Base-by-base conservation (phyloP, 2,329 filamentous ascomycete genomes). In the Fusarium sp. region DNA sequence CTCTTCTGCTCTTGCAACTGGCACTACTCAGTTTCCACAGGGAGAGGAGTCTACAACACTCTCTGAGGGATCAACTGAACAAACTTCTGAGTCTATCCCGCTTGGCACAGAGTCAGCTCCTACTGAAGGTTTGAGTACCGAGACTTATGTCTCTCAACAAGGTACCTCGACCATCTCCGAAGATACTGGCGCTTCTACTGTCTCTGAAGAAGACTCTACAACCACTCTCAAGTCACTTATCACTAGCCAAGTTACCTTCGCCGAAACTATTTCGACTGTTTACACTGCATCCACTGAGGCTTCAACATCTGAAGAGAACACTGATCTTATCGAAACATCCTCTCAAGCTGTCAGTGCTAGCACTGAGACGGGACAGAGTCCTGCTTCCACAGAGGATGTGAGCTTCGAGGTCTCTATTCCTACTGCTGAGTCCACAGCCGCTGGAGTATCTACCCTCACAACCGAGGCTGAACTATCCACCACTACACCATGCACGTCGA, bases 1-100 rank as follows among this genome's bases (percentile, higher is more conserved):
- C 25, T 75, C 75, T 8, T 74, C 63, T 18, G 75, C 73, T 31
- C 41, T 68, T 20, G 62, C 63, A 27, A 41, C 50, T n/a, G 68
- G 57, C 9, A 69, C 67, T 14, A 71, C 55, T 20, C 38, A 47
- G 7, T 36, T 31, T 5, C 50, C 70, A 0, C 61, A 62, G 29
- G 47, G 50, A 4, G 49, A 45, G 13, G 47, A 15, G 4, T 58
- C 54, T 18, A 63, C 68, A 8, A 55, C 29, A 8, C 39, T 45
- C 25, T 36, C 62, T 14, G 36, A 31, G 14, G 29, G 18, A 7
- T 25, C 47, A 2, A 52, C 20, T 7, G 31, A 50, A 45, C 33
- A 68, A 27, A 0, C 13, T 22, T 64, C 62, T 11, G 54, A 45
- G 50, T 70, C 56, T 35, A 13, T 7, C 1, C 20, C 42, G 4